Evolutionary conservation across 2,329 filamentous ascomycete genomes (phyloP), one percentile per base, ranked within the genome.

Genomic region (Fusarium sp.): DNA sequence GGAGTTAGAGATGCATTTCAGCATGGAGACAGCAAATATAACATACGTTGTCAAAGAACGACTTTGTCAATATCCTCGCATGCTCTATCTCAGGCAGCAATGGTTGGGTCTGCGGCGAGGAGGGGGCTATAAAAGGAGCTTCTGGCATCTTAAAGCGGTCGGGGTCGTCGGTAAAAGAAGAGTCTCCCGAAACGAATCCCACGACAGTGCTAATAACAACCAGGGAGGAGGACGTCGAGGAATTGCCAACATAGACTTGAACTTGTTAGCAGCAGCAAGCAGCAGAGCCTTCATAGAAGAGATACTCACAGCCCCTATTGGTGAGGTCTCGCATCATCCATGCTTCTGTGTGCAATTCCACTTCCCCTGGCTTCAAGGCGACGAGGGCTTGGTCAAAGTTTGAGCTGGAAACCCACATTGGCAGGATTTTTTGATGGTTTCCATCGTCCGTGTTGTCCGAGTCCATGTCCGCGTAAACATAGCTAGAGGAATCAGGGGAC

Each of bases 191-290:
- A 34, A 86, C 85, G 10, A 82, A 87, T 72, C 89, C 87, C 6
- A 92, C 89, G 73, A 92, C 87, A 82, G 89, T 88, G 11, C 90
- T 88, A 20, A 92, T 86, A 52, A 90, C 82, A 66, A 92, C 88
- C 4, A 92, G 82, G 74, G 89, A 92, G 0, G 90, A 90, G 7
- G 92, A 82, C 0, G 89, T 89, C 1, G 90, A 89, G 2, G 91
- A 90, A 72, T 92, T 89, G n/a, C 91, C 90, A 70, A 92, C 85
- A 71, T 91, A 92, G 27, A 90, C 88, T 89, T 57, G 30, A 35
- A 1, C 34, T 45, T 68, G 68, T 79, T 50, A 78, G 77, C 16
- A 39, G 77, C 14, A 41, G 7, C 25, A 35, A n/a, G 37, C 16
- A n/a, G 27, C 6, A 7, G 27, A 7, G 37, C 58, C 23, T 35